A percentile compares a stretch with the other conserved stretches of the same genome.
Conservation (phyloP, 2,329 filamentous ascomycete species). For the Talaromyces sp. region DNA sequence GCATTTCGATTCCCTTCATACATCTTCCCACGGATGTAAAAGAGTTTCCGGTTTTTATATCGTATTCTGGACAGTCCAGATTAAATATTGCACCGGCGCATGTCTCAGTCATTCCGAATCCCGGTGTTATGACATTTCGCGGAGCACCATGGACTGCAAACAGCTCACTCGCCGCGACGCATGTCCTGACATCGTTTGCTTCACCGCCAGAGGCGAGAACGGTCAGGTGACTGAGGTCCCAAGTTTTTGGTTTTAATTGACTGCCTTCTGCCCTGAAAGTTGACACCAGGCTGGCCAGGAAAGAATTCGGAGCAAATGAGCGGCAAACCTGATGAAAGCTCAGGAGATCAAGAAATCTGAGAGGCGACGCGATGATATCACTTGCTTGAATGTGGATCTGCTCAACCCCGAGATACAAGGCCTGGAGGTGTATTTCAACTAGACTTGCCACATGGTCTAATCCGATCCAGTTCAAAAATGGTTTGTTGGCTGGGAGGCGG, state of each 20-base stretch:
- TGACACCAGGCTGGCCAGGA: slow-evolving; percentile 20
- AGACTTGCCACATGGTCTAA: slow-evolving; percentile 35
- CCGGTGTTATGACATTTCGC: slow-evolving; percentile 17
- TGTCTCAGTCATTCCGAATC: slow-evolving; percentile 17
- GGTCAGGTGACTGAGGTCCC: slow-evolving; percentile 21
- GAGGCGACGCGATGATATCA: slow-evolving; percentile 24
- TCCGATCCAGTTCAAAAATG: slow-evolving; percentile 33
- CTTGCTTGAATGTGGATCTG: slow-evolving; percentile 42
- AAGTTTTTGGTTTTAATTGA: not conserved
- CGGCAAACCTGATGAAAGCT: slow-evolving; percentile 21
- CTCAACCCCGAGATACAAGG: slow-evolving; percentile 31
- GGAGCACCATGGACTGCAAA: slow-evolving; percentile 19
- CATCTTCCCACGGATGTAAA: slow-evolving; percentile 17
- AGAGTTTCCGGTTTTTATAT: slow-evolving; percentile 4
- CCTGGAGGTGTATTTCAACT: slow-evolving; percentile 33
- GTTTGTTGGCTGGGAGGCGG: not conserved
- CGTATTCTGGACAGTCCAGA: slow-evolving; percentile 5
- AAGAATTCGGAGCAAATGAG: slow-evolving; percentile 35
- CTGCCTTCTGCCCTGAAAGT: not conserved
- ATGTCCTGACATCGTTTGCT: slow-evolving; percentile 24
- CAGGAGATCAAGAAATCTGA: slow-evolving; percentile 23
- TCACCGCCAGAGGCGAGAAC: slow-evolving; percentile 35
- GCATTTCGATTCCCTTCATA: slow-evolving; percentile 18
- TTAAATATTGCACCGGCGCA: slow-evolving; percentile 11
- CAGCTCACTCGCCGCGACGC: slow-evolving; percentile 11